Conservation (phyloP, 1,284 basidiomycete genomes). For the Baeospora myosura region DNA sequence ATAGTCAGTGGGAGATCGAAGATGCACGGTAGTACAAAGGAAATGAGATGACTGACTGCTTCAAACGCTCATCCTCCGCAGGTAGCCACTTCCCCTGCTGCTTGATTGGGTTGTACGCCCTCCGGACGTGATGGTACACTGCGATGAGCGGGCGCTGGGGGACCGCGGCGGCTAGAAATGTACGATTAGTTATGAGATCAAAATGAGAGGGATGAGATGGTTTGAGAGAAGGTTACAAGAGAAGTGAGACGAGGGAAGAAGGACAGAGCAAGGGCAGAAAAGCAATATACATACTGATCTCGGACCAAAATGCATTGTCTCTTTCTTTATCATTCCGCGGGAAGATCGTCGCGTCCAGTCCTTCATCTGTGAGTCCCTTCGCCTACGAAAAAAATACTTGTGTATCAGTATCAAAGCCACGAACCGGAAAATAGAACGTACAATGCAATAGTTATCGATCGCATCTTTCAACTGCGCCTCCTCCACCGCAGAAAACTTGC, state of each 20-base stretch:
- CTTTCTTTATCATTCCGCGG: conserved; percentile 52
- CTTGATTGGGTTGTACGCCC: conserved; percentile 59
- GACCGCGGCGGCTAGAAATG: conserved; percentile 47
- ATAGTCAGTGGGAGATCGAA: no score
- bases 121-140: conserved; percentile 73
- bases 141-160: conserved; percentile 71
- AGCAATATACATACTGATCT: conserved; percentile 52
- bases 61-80: conserved; percentile 60
- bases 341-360: conserved; percentile 57
- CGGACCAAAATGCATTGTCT: conserved; percentile 66
- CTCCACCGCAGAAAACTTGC: conserved; percentile 74
- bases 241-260: conserved; percentile 2
- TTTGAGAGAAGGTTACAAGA: background rate
- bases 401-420: conserved; percentile 3
- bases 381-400: conserved; percentile 26
- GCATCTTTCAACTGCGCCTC: conserved; percentile 56
- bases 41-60: conserved; percentile 37
- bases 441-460: conserved; percentile 56
- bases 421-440: conserved; percentile 27
- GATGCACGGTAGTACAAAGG: conserved; percentile 1
- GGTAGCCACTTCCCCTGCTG: conserved; percentile 64
- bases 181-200: no score
- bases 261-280: no score
- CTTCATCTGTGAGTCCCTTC: conserved; percentile 42
- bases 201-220: no score